Conservation (phyloP, 1,284 basidiomycete species). For the Moesziomyces globuligerus region DNA sequence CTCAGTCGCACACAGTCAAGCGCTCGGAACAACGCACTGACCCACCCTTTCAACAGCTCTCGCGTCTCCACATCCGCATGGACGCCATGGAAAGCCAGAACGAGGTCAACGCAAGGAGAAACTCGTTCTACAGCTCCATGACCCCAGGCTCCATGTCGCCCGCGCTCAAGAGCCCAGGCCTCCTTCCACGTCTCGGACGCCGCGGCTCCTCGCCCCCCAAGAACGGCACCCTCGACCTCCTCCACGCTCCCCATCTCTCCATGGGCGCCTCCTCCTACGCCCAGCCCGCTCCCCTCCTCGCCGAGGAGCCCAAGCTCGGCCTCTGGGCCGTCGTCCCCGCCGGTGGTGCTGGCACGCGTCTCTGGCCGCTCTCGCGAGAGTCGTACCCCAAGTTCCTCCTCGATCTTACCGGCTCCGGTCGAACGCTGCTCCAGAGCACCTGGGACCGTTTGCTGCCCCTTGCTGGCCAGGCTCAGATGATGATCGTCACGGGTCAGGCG, state of each 20-base stretch:
- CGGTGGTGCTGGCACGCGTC: constrained; percentile 64
- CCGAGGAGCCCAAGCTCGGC: constrained; percentile 60
- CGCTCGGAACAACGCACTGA: not conserved
- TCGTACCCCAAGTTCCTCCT: constrained; percentile 65
- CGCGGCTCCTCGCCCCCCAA: constrained; percentile 52
- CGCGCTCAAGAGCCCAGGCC: constrained; percentile 38
- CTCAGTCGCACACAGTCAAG: not conserved
- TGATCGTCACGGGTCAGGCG: constrained; percentile 62
- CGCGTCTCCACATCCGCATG: constrained; percentile 54
- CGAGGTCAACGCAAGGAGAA: constrained; percentile 25
- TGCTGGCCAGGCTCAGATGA: constrained; percentile 52
- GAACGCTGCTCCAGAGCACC: constrained; percentile 63
- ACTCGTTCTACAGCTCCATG: constrained; percentile 37
- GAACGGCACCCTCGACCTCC: constrained; percentile 21
- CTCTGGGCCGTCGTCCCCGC: constrained; percentile 66
- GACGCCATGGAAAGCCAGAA: constrained; percentile 49
- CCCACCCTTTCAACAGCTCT: constrained; percentile 31
- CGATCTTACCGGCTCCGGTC: constrained; percentile 61
- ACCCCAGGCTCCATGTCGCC: constrained; percentile 41
- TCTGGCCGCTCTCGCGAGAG: constrained; percentile 65
- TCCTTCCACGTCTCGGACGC: constrained; percentile 25
- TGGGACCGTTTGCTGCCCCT: constrained; percentile 63
- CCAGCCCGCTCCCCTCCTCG: constrained; percentile 53
- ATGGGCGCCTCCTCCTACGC: constrained; percentile 25
- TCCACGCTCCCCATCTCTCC: constrained; percentile 43